phyloP scores from a whole-genome alignment of 2,329 filamentous ascomycete genomes.

The Botrytis elliptica region DNA sequence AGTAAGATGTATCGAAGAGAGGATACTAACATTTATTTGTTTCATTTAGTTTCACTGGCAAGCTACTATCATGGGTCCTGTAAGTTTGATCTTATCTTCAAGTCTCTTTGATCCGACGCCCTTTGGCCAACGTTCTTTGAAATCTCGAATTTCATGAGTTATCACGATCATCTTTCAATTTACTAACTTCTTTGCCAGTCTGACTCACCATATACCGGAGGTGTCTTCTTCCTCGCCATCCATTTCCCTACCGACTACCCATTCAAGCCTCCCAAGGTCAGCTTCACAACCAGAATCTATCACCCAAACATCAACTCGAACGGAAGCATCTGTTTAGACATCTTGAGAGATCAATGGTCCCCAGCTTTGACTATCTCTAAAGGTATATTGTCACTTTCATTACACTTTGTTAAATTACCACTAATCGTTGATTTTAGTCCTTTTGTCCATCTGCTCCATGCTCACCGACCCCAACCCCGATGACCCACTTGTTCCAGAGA shows the following conservation, averaged over 20 bases:
- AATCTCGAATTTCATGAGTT: constrained; percentile 24
- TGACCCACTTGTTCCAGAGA: constrained; percentile 97
- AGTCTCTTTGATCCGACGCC: background rate
- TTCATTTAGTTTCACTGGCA: constrained; percentile 92
- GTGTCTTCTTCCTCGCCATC: constrained; percentile 98
- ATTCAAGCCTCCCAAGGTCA: constrained; percentile 99
- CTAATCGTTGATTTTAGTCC: constrained; percentile 55
- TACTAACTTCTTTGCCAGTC: constrained; percentile 23
- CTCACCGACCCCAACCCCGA: constrained; percentile 99
- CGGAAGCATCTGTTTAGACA: constrained; percentile 98
- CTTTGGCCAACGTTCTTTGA: constrained; percentile 16
- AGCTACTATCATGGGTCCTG: constrained; percentile 99
- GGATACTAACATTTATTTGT: constrained; percentile 38
- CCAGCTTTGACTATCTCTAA: constrained; percentile 97
- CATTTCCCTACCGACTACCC: constrained; percentile 99
- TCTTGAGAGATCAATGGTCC: constrained; percentile 98
- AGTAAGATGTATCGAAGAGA: constrained; percentile 8
- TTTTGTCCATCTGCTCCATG: constrained; percentile 99
- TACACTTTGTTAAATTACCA: background rate
- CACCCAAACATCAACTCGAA: constrained; percentile 99
- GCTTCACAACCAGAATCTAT: constrained; percentile 99
- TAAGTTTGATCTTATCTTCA: constrained; percentile 54
- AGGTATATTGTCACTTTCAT: constrained; percentile 57
- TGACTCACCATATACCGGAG: constrained; percentile 87
- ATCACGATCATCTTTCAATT: background rate